Evolutionary conservation across 2,329 filamentous ascomycete species (phyloP), one percentile per base, ranked within the genome.

Genomic region (Cladosporium phlei): DNA sequence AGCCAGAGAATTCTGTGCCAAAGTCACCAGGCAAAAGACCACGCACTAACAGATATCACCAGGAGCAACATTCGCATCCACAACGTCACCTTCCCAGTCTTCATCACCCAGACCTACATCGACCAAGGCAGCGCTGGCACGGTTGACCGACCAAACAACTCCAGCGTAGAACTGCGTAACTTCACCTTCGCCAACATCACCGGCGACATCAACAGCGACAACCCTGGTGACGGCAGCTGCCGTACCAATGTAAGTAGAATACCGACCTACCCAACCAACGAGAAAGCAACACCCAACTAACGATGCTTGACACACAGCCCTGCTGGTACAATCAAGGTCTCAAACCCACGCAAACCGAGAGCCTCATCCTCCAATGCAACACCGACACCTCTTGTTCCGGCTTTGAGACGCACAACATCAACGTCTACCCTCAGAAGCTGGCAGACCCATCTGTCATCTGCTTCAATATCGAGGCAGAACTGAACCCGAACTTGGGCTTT

Each of bases 1-100:
- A n/a, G n/a, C n/a, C n/a, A n/a, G n/a, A n/a, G n/a, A n/a, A n/a
- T n/a, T n/a, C n/a, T n/a, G n/a, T n/a, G n/a, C n/a, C n/a, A n/a
- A n/a, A n/a, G n/a, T n/a, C n/a, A n/a, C n/a, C n/a, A n/a, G n/a
- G n/a, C n/a, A n/a, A n/a, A n/a, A n/a, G n/a, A n/a, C n/a, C n/a
- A n/a, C n/a, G n/a, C n/a, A n/a, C n/a, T n/a, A n/a, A n/a, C n/a
- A n/a, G n/a, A n/a, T n/a, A n/a, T n/a, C n/a, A n/a, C n/a, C n/a
- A n/a, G n/a, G n/a, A 64, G 61, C 42, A 69, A 72, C 49, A 69
- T 72, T 43, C 55, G 66, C 5, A 52, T 65, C 10, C 66, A 66
- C 53, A 73, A 72, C 47, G 70, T 72, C 22, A 66, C 69, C 0
- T 72, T 72, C 51, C 70, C 70, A 1, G 67, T 72, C 46, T 72